Conservation (phyloP, 2,329 filamentous ascomycete species). For the Daldinia sp. region DNA sequence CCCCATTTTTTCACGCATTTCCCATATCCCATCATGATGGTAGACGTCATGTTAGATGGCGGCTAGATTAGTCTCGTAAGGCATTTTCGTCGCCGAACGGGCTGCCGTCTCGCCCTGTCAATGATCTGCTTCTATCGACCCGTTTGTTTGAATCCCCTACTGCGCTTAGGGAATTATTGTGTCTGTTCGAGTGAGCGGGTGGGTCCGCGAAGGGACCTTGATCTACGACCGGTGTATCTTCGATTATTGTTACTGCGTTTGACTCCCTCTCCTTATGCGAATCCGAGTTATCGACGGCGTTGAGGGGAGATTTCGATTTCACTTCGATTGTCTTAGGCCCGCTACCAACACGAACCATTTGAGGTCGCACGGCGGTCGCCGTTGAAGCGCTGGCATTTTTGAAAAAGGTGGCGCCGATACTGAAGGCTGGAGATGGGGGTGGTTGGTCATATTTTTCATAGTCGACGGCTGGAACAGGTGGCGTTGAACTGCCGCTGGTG, state of each 20-base stretch:
- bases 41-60: conserved; percentile 26
- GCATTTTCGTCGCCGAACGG: conserved; percentile 48
- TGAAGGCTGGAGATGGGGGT: conserved; percentile 63
- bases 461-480: conserved; percentile 78
- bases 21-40: conserved; percentile 36
- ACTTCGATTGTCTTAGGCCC: conserved; percentile 52
- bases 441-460: conserved; percentile 63
- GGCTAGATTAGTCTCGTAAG: conserved; percentile 42
- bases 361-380: conserved; percentile 64
- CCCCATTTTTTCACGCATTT: conserved; percentile 29
- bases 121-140: conserved; percentile 47
- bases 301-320: conserved; percentile 39
- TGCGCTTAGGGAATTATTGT: conserved; percentile 59
- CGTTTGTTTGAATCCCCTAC: conserved; percentile 61
- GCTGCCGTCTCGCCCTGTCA: conserved; percentile 39
- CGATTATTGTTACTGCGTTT: conserved; percentile 57
- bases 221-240: conserved; percentile 59
- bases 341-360: conserved; percentile 67
- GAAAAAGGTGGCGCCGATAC: conserved; percentile 73
- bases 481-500: conserved; percentile 61
- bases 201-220: conserved; percentile 69
- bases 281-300: conserved; percentile 36
- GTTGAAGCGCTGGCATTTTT: conserved; percentile 69
- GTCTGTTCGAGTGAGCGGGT: conserved; percentile 50
- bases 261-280: conserved; percentile 48